phyloP scores from a whole-genome alignment of 331 rosid genomes.

The Saraca asoca region DNA sequence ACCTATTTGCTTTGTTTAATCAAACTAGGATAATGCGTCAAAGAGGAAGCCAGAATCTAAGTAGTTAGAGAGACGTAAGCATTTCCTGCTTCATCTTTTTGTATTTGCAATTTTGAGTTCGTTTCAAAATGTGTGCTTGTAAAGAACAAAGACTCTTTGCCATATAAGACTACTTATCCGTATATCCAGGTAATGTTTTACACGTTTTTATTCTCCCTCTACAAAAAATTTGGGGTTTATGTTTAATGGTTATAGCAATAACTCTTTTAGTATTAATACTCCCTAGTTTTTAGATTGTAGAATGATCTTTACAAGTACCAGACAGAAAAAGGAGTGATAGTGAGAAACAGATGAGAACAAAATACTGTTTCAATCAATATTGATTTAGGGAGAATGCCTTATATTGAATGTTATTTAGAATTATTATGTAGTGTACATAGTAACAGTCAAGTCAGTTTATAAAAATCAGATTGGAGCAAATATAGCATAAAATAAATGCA shows the following conservation, averaged over 20 bases:
- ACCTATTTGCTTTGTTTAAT: too few relatives aligned
- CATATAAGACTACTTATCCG: slow-evolving; percentile 89
- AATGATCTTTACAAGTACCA: not conserved
- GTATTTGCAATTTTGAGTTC: too few relatives aligned
- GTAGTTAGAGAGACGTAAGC: too few relatives aligned
- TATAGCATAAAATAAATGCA: not conserved
- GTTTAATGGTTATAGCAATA: slow-evolving; percentile 10
- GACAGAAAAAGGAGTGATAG: not conserved
- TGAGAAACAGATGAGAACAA: not conserved
- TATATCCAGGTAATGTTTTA: slow-evolving; percentile 67
- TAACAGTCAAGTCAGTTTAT: not conserved
- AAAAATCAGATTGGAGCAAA: not conserved
- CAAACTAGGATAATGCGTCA: too few relatives aligned
- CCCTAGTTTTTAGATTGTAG: not conserved
- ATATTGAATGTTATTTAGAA: not conserved
- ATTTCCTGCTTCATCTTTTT: too few relatives aligned
- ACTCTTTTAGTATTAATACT: not conserved
- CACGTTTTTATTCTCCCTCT: not conserved
- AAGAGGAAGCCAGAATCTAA: too few relatives aligned
- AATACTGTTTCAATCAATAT: not conserved
- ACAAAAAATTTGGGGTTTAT: not conserved
- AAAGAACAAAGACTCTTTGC: too few relatives aligned
- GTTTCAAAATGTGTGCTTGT: too few relatives aligned
- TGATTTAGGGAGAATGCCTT: slow-evolving; percentile 14
- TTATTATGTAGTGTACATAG: not conserved